Percentiles rank a stretch among this genome's conserved stretches.
phyloP scores from a whole-genome alignment of 1,284 basidiomycete genomes.

The Ceratobasidium sp. region DNA sequence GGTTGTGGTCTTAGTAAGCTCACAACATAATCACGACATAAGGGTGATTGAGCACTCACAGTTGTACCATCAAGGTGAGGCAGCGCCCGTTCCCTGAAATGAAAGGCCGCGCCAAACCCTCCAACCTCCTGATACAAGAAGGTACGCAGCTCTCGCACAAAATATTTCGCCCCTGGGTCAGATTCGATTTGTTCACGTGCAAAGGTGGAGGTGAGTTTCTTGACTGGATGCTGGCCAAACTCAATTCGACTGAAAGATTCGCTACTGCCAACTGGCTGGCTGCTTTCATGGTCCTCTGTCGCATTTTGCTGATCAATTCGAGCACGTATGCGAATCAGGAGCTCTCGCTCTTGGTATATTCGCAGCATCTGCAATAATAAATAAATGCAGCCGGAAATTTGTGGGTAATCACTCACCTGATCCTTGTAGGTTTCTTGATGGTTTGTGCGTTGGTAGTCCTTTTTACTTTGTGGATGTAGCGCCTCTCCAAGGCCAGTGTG shows the following conservation, averaged over 20 bases:
- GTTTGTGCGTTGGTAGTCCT: slow-evolving; percentile 4
- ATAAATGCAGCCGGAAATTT: neutral
- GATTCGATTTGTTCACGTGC: neutral
- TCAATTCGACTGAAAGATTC: neutral
- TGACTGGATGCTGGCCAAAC: neutral
- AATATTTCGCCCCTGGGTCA: neutral
- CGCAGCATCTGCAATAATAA: neutral
- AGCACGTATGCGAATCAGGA: neutral
- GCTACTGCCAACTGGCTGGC: neutral
- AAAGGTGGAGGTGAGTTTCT: neutral
- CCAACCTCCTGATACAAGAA: slow-evolving; percentile 1
- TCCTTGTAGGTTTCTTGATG: neutral
- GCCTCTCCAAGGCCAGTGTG: slow-evolving; percentile 9
- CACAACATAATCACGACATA: neutral
- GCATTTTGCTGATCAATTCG: slow-evolving; percentile 4
- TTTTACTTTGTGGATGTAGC: slow-evolving; percentile 19
- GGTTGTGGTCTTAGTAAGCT: neutral
- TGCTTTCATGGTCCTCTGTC: neutral
- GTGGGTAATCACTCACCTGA: neutral
- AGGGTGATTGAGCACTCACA: neutral
- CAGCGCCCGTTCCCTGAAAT: neutral
- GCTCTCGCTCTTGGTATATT: slow-evolving; percentile 15
- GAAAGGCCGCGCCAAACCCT: neutral
- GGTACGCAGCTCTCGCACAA: neutral
- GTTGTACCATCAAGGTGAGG: neutral